A percentile compares a stretch with the other conserved stretches of the same genome.
phyloP scores from a whole-genome alignment of 1,284 basidiomycete genomes.

The Irpex rosettiformis region DNA sequence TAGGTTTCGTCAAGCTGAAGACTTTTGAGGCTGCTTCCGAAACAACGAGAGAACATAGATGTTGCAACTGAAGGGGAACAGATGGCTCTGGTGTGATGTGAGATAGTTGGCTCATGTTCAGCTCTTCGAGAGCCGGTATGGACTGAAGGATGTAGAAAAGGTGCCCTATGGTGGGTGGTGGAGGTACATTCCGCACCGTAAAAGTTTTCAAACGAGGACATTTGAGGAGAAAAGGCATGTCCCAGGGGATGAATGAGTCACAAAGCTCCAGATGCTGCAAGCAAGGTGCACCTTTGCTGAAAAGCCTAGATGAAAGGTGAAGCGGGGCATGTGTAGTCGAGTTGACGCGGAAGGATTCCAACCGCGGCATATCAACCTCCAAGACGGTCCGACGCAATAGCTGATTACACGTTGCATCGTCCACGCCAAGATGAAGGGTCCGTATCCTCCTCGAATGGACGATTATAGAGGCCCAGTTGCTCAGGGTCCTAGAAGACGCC shows the following conservation, averaged over 20 bases:
- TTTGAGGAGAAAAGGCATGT: conserved; percentile 3
- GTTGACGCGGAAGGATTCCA: conserved; percentile 8
- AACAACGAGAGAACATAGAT: neutral
- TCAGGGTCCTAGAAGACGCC: neutral
- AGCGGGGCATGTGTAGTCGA: neutral
- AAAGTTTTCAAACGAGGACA: conserved; percentile 3
- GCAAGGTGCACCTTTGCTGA: conserved; percentile 7
- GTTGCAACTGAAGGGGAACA: neutral
- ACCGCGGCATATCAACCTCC: neutral
- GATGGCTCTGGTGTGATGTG: neutral
- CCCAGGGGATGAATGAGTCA: conserved; percentile 7
- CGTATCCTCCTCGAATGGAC: conserved; percentile 4
- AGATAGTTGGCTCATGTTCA: conserved; percentile 1
- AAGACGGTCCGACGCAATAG: neutral
- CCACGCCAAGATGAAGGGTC: conserved; percentile 6
- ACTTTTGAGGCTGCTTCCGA: neutral
- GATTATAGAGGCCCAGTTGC: conserved; percentile 4
- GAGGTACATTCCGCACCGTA: neutral
- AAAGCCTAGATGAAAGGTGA: neutral
- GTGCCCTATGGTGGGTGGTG: neutral
- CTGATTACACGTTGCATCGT: neutral
- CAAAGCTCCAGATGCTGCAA: conserved; percentile 9
- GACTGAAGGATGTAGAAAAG: conserved; percentile 1
- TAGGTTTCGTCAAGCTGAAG: neutral
- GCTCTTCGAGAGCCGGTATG: conserved; percentile 5